Conservation (phyloP, 2,329 filamentous ascomycete species). For the Sarocladium strictum region DNA sequence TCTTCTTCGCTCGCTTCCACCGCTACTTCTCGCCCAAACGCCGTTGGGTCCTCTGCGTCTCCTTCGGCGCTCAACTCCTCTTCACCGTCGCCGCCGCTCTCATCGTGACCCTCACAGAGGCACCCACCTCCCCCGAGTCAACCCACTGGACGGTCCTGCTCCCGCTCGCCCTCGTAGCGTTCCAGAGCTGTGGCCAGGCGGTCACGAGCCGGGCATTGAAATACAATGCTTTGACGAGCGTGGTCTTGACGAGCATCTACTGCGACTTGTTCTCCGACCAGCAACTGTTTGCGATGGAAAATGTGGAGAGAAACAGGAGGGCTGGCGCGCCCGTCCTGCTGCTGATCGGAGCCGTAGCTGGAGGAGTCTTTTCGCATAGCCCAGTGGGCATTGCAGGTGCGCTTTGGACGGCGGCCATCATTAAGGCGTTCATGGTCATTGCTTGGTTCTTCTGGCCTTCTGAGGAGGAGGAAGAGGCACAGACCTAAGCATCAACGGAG, state of each 20-base stretch:
- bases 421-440: constrained; percentile 52
- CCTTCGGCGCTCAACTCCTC: constrained; percentile 46
- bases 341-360: constrained; percentile 42
- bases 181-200: constrained; percentile 74
- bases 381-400: constrained; percentile 43
- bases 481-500: not conserved
- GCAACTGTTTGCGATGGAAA: constrained; percentile 36
- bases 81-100: constrained; percentile 46
- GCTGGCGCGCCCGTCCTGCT: constrained; percentile 43
- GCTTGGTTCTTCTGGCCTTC: constrained; percentile 58
- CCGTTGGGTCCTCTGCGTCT: constrained; percentile 59
- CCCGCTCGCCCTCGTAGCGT: constrained; percentile 64
- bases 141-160: constrained; percentile 55
- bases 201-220: constrained; percentile 66
- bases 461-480: constrained; percentile 22
- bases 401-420: constrained; percentile 51
- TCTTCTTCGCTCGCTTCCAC: constrained; percentile 66
- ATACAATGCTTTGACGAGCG: constrained; percentile 67
- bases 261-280: constrained; percentile 71
- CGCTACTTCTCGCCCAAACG: constrained; percentile 53
- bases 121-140: constrained; percentile 32
- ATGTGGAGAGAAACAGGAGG: constrained; percentile 45
- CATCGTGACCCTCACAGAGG: constrained; percentile 44
- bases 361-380: constrained; percentile 44
- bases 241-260: constrained; percentile 76